These are phyloP conservation scores for Phytophthora melonis DNA, from an alignment of 352 stramenopile genomes.

Conservation along the genomic window DNA sequence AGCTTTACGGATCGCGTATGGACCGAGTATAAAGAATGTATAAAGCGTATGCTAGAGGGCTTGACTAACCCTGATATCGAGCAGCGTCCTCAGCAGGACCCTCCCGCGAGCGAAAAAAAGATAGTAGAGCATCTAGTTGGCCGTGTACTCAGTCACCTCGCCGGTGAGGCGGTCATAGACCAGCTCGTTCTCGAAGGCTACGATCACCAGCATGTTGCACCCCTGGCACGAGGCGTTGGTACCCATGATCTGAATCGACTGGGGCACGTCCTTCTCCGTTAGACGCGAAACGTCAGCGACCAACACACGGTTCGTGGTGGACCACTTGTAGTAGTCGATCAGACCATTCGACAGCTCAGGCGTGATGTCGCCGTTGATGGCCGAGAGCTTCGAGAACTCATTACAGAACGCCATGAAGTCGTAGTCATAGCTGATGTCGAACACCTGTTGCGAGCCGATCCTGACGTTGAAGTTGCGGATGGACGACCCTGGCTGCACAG, in stretches of 20 bases:
- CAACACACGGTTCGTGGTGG: neutral
- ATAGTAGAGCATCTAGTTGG: no score
- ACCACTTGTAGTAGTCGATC: neutral
- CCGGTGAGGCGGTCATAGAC: no score
- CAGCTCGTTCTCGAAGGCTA: neutral
- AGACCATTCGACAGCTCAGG: neutral
- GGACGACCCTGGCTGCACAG: neutral
- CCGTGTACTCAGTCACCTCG: no score
- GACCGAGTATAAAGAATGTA: no score
- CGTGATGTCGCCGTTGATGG: slow-evolving; percentile 4
- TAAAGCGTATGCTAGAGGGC: no score
- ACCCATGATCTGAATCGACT: no score
- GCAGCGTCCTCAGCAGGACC: no score
- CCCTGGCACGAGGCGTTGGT: no score
- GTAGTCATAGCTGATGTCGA: slow-evolving; percentile 1
- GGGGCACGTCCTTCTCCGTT: no score
- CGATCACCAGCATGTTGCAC: neutral
- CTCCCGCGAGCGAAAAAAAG: no score
- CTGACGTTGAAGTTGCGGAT: slow-evolving; percentile 4
- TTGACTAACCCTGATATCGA: no score
- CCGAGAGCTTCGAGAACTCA: neutral
- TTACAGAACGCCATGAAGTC: slow-evolving; percentile 4
- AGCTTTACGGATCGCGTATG: no score
- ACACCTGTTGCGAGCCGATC: neutral
- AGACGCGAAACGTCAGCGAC: neutral